Conservation (phyloP, 371 early-diverging fungal species). For the Gilbertella persicaria region DNA sequence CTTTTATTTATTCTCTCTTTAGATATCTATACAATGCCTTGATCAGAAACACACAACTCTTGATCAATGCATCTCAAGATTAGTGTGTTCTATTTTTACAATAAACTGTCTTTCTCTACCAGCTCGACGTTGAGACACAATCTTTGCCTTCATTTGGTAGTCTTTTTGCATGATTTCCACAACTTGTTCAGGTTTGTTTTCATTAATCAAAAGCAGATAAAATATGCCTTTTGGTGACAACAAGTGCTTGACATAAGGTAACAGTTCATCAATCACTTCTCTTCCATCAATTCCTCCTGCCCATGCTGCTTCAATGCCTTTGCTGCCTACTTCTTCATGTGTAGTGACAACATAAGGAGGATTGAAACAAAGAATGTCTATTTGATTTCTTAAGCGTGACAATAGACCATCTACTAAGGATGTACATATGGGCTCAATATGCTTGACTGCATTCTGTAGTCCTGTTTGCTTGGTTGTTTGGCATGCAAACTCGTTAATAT, state of each 20-base stretch:
- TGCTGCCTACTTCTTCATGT: conserved; percentile 72
- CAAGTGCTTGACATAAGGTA: conserved; percentile 72
- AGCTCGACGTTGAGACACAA: conserved; percentile 55
- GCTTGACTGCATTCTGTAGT: conserved; percentile 46
- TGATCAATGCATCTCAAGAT: not conserved
- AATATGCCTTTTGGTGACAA: conserved; percentile 76
- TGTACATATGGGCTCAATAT: conserved; percentile 63
- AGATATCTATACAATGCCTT: conserved; percentile 9
- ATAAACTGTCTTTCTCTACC: conserved; percentile 61
- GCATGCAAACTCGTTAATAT: conserved; percentile 81
- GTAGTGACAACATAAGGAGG: conserved; percentile 92
- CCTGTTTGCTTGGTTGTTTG: conserved; percentile 68
- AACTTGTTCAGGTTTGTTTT: conserved; percentile 89
- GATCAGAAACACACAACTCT: not conserved
- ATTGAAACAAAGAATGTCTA: conserved; percentile 92
- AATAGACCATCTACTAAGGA: conserved; percentile 58
- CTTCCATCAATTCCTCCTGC: conserved; percentile 95
- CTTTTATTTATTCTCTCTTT: not conserved
- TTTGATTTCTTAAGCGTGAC: conserved; percentile 48
- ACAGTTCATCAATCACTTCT: conserved; percentile 83
- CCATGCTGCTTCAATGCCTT: conserved; percentile 86
- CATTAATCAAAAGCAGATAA: conserved; percentile 87
- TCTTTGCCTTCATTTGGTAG: conserved; percentile 44
- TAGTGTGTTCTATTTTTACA: conserved; percentile 15
- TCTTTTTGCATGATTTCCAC: conserved; percentile 49